Evolutionary conservation across 202 grass and related monocot species (phyloP).

Genomic region (Schoenoplectus triqueter): DNA sequence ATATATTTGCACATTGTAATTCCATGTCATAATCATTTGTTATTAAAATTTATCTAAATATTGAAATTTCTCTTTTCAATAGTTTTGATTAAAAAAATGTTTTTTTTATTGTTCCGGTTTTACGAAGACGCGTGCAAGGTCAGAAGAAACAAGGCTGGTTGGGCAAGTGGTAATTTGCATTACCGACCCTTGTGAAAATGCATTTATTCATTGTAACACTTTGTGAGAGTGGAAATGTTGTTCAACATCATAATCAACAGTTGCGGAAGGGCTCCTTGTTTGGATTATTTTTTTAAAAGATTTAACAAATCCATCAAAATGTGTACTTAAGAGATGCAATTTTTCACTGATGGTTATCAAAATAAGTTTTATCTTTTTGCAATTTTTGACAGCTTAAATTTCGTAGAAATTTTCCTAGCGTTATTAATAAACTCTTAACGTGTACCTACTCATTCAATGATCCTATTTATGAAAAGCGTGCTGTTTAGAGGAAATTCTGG

Average conservation of each 20-base stretch:
- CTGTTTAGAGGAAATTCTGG: neutral
- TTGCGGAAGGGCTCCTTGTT: constrained; percentile 2
- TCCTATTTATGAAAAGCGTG: neutral
- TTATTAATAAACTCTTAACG: neutral
- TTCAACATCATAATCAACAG: constrained; percentile 19
- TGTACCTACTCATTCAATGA: neutral
- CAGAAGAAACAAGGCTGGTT: constrained; percentile 72
- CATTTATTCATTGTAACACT: constrained; percentile 28
- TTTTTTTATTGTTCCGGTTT: constrained; percentile 8
- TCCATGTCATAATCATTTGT: neutral
- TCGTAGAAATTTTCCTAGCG: neutral
- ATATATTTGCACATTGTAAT: constrained; percentile 12
- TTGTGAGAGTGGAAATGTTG: neutral
- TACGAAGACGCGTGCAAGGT: constrained; percentile 68
- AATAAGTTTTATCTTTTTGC: neutral
- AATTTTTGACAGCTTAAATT: constrained; percentile 35
- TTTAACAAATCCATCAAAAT: constrained; percentile 4
- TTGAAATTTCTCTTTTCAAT: constrained; percentile 18
- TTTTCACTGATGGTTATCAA: too few relatives aligned
- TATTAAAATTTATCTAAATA: neutral
- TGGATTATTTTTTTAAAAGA: constrained; percentile 8
- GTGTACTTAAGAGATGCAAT: too few relatives aligned
- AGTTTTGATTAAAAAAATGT: neutral
- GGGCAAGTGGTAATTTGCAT: constrained; percentile 59
- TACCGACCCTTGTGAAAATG: constrained; percentile 35